Conservation (phyloP, 2,329 filamentous ascomycete species). For the Ophiostoma australiae region DNA sequence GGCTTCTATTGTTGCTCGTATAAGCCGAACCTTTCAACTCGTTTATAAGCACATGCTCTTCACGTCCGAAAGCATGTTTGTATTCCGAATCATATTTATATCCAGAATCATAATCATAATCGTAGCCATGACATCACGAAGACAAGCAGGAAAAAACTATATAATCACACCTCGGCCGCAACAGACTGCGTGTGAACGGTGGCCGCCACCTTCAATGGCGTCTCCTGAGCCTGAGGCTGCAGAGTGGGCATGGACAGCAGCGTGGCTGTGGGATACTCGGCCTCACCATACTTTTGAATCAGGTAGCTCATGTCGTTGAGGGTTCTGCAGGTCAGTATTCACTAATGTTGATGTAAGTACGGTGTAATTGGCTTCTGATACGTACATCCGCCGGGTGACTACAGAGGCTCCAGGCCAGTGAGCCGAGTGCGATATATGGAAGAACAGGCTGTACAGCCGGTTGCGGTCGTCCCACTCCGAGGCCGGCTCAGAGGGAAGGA, state of each 20-base stretch:
- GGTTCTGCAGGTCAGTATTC: not conserved
- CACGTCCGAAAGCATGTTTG: no score
- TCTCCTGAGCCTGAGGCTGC: not conserved
- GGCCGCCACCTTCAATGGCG: not conserved
- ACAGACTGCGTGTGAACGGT: not conserved
- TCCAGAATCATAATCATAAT: not conserved
- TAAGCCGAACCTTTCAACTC: no score
- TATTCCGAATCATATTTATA: not conserved
- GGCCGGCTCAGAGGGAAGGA: not conserved
- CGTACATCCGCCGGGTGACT: not conserved
- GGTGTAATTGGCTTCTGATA: no score
- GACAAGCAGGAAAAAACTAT: not conserved
- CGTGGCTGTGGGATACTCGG: not conserved
- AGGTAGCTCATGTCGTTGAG: not conserved
- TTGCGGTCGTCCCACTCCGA: not conserved
- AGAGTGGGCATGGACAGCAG: not conserved
- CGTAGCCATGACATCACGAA: no score
- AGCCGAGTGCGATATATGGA: not conserved
- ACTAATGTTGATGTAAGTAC: no score
- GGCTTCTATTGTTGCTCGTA: no score
- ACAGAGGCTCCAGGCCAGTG: not conserved
- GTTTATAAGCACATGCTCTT: no score
- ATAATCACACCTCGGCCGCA: not conserved
- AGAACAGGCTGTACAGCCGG: not conserved
- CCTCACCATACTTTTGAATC: not conserved